These are phyloP conservation scores for Wickerhamiella nectarea DNA, from an alignment of 805 yeast genomes.

Conservation along the genomic window DNA sequence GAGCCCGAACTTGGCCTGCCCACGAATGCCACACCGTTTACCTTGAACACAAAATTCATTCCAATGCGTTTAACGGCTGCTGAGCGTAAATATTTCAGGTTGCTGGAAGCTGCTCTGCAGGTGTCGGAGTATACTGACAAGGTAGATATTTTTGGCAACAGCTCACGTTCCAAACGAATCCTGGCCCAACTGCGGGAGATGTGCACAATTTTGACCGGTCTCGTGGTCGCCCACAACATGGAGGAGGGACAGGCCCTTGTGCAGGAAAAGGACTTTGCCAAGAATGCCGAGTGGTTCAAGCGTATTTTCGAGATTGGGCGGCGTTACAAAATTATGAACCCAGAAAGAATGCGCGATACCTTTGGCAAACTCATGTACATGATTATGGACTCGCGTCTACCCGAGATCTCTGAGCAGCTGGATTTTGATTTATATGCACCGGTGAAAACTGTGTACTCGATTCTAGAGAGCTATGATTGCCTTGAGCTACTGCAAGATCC, in stretches of 20 bases:
- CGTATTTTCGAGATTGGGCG: slow-evolving; percentile 63
- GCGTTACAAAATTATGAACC: slow-evolving; percentile 72
- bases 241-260: slow-evolving; percentile 48
- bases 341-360: slow-evolving; percentile 64
- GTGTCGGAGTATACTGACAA: slow-evolving; percentile 72
- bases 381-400: slow-evolving; percentile 71
- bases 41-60: slow-evolving; percentile 37
- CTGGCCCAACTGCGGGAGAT: slow-evolving; percentile 60
- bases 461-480: slow-evolving; percentile 31
- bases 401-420: slow-evolving; percentile 55
- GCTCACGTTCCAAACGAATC: slow-evolving; percentile 57
- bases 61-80: slow-evolving; percentile 56
- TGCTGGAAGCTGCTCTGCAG: slow-evolving; percentile 61
- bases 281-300: slow-evolving; percentile 62
- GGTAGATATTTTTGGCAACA: slow-evolving; percentile 54
- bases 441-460: slow-evolving; percentile 44
- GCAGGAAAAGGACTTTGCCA: slow-evolving; percentile 51
- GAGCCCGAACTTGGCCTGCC: too few relatives aligned
- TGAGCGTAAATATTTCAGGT: slow-evolving; percentile 52
- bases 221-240: slow-evolving; percentile 65
- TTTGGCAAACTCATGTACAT: slow-evolving; percentile 71
- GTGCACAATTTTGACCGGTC: slow-evolving; percentile 65
- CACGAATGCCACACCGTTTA: slow-evolving; percentile 12
- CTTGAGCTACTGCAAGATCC: slow-evolving; percentile 42
- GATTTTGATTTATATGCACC: slow-evolving; percentile 68